Conservation (phyloP, 2,329 filamentous ascomycete species). For the Xylariales sp. region DNA sequence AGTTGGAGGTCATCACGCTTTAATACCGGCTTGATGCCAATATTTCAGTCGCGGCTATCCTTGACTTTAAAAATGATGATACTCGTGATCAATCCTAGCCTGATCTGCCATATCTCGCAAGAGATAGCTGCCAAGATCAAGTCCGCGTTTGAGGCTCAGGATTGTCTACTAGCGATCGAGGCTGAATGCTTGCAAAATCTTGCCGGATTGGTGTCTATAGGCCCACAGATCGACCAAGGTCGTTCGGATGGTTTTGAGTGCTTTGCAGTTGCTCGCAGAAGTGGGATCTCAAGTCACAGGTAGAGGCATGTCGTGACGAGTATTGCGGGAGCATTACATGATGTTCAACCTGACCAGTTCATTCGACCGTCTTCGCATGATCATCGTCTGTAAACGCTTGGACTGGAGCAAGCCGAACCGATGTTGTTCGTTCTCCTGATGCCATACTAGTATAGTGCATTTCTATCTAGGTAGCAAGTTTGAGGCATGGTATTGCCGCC, state of each 20-base stretch:
- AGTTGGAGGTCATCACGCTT: neutral
- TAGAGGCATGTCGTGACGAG: slow-evolving; percentile 1
- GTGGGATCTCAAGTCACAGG: too few species aligned
- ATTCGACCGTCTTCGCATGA: slow-evolving; percentile 2
- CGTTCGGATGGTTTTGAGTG: neutral
- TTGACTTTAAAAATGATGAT: neutral
- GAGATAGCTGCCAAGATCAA: neutral
- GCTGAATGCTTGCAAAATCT: neutral
- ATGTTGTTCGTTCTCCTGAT: neutral
- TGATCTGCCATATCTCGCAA: neutral
- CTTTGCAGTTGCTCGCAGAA: slow-evolving; percentile 5
- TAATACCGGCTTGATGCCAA: slow-evolving; percentile 2
- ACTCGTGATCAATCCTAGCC: too few species aligned
- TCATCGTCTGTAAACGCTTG: neutral
- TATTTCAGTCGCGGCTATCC: neutral
- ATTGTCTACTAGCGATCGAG: neutral
- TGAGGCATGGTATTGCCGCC: too few species aligned
- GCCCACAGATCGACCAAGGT: neutral
- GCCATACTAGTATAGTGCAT: neutral
- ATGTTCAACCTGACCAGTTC: neutral
- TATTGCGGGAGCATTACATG: neutral
- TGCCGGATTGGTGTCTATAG: neutral
- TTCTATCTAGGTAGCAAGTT: too few species aligned
- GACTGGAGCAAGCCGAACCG: neutral
- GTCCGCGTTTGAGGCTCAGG: neutral